These are phyloP conservation scores for Celoporthe dispersa DNA, from an alignment of 2,329 filamentous ascomycete species.

Conservation along the genomic window DNA sequence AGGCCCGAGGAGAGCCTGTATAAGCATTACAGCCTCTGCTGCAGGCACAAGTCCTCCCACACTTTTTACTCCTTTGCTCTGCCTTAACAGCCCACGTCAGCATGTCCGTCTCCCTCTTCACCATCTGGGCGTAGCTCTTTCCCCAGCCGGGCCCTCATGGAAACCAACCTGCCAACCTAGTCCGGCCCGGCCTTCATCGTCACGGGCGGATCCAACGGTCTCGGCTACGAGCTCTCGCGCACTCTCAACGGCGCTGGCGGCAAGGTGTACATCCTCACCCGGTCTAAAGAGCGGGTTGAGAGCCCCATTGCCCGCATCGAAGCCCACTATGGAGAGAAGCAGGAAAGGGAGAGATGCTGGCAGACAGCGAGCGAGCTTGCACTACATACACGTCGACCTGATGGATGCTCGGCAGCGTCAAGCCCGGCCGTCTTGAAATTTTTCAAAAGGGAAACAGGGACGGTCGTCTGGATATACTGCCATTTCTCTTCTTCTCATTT, in stretches of 20 bases:
- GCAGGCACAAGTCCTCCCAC: no score
- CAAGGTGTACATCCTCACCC: slow-evolving; percentile 56
- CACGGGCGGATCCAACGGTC: slow-evolving; percentile 41
- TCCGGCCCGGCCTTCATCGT: slow-evolving; percentile 45
- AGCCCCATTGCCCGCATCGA: slow-evolving; percentile 32
- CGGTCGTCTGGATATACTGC: slow-evolving; percentile 32
- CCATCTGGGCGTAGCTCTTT: slow-evolving; percentile 33
- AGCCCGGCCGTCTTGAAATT: slow-evolving; percentile 28
- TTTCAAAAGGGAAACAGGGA: slow-evolving; percentile 24
- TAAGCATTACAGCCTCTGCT: no score
- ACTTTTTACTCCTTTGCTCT: background rate
- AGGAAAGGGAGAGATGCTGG: background rate
- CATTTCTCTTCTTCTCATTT: background rate
- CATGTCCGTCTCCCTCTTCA: background rate
- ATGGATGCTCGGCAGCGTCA: slow-evolving; percentile 31
- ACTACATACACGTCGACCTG: slow-evolving; percentile 33
- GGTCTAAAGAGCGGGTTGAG: slow-evolving; percentile 36
- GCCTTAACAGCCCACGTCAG: background rate
- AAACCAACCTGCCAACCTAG: slow-evolving; percentile 31
- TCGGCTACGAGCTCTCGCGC: slow-evolving; percentile 52
- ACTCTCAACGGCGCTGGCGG: slow-evolving; percentile 55
- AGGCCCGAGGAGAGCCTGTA: background rate
- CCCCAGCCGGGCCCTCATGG: slow-evolving; percentile 31
- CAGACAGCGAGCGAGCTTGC: slow-evolving; percentile 24
- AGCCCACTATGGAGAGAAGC: slow-evolving; percentile 20